Base-by-base conservation (phyloP, 345 rosid species). In the Melastoma malabathricum region DNA sequence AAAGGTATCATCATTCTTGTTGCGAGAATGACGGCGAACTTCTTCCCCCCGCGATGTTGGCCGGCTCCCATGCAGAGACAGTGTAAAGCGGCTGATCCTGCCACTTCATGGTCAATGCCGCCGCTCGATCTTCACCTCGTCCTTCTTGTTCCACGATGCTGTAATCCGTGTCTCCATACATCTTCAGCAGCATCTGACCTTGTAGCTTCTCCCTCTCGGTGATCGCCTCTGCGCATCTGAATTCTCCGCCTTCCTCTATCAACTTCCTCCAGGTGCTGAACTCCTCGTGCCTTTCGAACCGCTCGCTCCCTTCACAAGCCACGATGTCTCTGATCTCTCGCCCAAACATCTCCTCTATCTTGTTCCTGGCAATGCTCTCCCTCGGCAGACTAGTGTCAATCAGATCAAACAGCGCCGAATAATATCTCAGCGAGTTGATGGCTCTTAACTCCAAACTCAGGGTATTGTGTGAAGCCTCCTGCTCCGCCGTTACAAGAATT, bases 221-320 rank as follows among this genome's bases (percentile, higher is more conserved):
- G 9, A 75, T 34, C 41, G 12, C 68, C 55, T 81, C 90, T 25
- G 69, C 14, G 58, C 78, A 64, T 47, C 75, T 68, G 64, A 87
- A 75, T 53, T 87, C 92, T 62, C 83, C 83, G 60, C 80, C 80
- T 47, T 82, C 81, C 80, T 87, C 98, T 86, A 92, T 68, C 75
- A 71, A 50, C 65, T 50, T 74, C 78, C 56, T 81, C 96, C 96
- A 92, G 15, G 73, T 75, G 2, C 65, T 66, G 46, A 82, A 84
- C 7, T 69, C 44, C 62, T 81, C 75, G 10, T 92, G 98, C 68
- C 98, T 84, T 64, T 87, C 98, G 6, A 62, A 46, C 46, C 98
- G 66, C 61, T 84, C 86, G 8, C 82, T 84, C 44, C 98, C 97
- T 79, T 92, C 98, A 34, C 97, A 82, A 19, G 97, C 88, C 13